phyloP scores from a whole-genome alignment of 1,284 basidiomycete genomes.

The Trichosporon asahii region DNA sequence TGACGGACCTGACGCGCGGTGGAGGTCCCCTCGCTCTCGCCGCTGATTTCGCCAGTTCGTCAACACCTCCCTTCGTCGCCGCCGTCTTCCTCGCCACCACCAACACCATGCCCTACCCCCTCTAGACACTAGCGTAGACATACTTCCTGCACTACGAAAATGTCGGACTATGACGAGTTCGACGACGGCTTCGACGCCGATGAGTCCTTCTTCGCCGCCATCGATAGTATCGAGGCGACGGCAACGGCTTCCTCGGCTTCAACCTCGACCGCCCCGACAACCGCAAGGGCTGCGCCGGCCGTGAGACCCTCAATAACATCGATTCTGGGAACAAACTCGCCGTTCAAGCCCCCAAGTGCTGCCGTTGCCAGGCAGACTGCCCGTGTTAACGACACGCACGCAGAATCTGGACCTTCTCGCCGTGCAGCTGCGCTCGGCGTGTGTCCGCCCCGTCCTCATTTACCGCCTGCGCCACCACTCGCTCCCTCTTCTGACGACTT shows the following conservation, averaged over 20 bases:
- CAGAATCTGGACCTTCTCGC: constrained; percentile 15
- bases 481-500: constrained; percentile 28
- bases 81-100: not conserved
- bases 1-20: not conserved
- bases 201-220: constrained; percentile 40
- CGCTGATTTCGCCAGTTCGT: not conserved
- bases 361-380: not conserved
- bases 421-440: constrained; percentile 18
- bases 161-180: constrained; percentile 28
- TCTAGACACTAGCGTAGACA: not conserved
- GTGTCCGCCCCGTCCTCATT: constrained; percentile 3
- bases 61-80: not conserved
- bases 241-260: constrained; percentile 16
- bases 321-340: not conserved
- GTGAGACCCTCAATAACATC: not conserved
- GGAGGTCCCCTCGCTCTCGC: not conserved
- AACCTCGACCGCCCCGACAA: not conserved
- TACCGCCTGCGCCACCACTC: not conserved
- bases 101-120: not conserved
- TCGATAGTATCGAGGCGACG: constrained; percentile 39
- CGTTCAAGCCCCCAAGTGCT: not conserved
- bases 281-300: not conserved
- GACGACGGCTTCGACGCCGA: constrained; percentile 42
- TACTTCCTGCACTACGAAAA: not conserved
- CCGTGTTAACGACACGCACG: not conserved